phyloP scores from a whole-genome alignment of 2,329 filamentous ascomycete species.

The Fusarium floridanum region DNA sequence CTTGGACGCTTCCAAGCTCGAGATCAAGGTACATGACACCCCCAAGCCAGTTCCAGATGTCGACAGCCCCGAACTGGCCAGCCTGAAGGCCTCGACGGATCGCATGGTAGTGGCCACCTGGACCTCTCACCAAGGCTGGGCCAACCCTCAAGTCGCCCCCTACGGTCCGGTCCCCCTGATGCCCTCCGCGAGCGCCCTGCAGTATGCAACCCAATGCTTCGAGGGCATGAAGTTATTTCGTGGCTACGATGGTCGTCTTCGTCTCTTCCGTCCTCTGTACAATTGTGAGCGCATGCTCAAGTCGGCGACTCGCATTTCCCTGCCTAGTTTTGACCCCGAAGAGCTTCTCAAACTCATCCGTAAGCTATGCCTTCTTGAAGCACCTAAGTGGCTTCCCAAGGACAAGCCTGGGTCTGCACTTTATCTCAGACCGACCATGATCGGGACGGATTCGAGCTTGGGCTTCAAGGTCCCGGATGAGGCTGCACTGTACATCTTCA shows the following conservation, averaged over 20 bases:
- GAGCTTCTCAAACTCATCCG: constrained; percentile 14
- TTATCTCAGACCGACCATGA: neutral
- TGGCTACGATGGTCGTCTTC: constrained; percentile 10
- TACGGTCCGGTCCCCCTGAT: constrained; percentile 9
- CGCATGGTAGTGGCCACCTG: constrained; percentile 17
- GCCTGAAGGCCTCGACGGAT: constrained; percentile 7
- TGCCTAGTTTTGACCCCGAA: constrained; percentile 7
- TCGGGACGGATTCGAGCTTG: neutral
- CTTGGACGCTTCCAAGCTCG: neutral
- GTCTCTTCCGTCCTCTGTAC: constrained; percentile 10
- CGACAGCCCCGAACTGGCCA: neutral
- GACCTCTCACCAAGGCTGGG: constrained; percentile 9
- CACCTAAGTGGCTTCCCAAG: constrained; percentile 11
- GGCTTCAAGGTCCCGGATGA: neutral
- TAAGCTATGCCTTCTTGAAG: constrained; percentile 2
- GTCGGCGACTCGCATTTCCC: constrained; percentile 4
- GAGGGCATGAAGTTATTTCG: constrained; percentile 27
- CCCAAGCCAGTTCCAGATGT: neutral
- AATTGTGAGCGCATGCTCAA: constrained; percentile 19
- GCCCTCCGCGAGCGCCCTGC: constrained; percentile 15
- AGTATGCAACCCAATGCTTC: constrained; percentile 18
- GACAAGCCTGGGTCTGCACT: neutral
- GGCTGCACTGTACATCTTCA: neutral
- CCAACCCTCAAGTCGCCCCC: constrained; percentile 1
- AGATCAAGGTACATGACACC: neutral